A percentile compares a stretch with the other conserved stretches of the same genome.
phyloP scores from a whole-genome alignment of 805 yeast genomes.

The Metschnikowia peoriensis region DNA sequence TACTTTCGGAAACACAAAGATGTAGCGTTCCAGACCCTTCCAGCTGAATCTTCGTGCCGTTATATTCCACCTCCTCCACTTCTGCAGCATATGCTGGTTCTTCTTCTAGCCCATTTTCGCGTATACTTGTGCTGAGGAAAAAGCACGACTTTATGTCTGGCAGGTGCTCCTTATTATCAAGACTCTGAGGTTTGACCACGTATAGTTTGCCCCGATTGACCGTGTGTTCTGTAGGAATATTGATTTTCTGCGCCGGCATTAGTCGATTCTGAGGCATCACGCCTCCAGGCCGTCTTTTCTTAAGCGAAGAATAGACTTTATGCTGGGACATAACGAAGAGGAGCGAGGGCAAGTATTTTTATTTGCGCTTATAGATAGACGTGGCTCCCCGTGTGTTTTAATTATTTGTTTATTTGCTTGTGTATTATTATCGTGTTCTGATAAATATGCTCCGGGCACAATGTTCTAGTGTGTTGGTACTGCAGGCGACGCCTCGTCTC shows the following conservation, averaged over 20 bases:
- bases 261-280: slow-evolving; percentile 19
- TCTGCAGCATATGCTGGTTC: slow-evolving; percentile 8
- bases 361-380: neutral
- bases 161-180: slow-evolving; percentile 10
- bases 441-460: neutral
- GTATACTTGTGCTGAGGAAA: slow-evolving; percentile 10
- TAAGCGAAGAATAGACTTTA: slow-evolving; percentile 15
- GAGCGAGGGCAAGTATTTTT: neutral
- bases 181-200: slow-evolving; percentile 15
- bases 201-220: slow-evolving; percentile 10
- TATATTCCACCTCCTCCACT: slow-evolving; percentile 13
- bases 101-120: slow-evolving; percentile 15
- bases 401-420: no score
- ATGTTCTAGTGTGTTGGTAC: neutral
- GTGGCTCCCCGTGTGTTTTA: neutral
- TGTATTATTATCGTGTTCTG: no score
- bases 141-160: slow-evolving; percentile 16
- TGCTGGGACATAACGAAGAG: slow-evolving; percentile 6
- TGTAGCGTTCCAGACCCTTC: slow-evolving; percentile 5
- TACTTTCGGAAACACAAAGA: slow-evolving; percentile 10
- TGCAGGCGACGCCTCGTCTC: neutral
- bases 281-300: slow-evolving; percentile 17
- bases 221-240: slow-evolving; percentile 15
- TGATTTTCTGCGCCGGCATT: slow-evolving; percentile 9
- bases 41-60: slow-evolving; percentile 13